phyloP scores from a whole-genome alignment of 208 protist species.

The Trypanosoma cruzi region DNA sequence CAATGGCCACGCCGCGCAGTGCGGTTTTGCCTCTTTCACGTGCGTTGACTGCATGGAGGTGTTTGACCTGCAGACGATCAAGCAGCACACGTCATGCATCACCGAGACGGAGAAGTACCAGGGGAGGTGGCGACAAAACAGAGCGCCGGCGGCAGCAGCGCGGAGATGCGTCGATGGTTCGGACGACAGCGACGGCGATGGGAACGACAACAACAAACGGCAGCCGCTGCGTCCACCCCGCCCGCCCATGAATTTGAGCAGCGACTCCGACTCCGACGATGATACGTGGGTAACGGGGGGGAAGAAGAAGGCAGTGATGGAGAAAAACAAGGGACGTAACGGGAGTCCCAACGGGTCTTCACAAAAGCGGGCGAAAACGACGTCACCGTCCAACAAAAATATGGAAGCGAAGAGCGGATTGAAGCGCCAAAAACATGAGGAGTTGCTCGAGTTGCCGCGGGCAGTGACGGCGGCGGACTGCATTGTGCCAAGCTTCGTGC shows the following conservation, averaged over 20 bases:
- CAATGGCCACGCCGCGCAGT: slow-evolving; percentile 51
- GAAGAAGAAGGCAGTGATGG: slow-evolving; percentile 10
- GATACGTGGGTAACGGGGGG: slow-evolving; percentile 50
- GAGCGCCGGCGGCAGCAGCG: slow-evolving; percentile 11
- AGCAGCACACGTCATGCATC: slow-evolving; percentile 83
- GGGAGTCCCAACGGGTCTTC: not conserved
- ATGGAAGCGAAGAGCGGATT: no score
- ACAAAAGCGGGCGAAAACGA: not conserved
- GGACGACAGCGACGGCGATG: slow-evolving; percentile 27
- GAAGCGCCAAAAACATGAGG: slow-evolving; percentile 1
- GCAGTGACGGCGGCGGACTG: slow-evolving; percentile 29
- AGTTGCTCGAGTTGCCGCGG: slow-evolving; percentile 12
- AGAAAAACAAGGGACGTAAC: not conserved
- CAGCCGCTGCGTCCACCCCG: slow-evolving; percentile 31
- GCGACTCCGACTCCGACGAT: slow-evolving; percentile 44
- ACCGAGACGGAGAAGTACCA: slow-evolving; percentile 89
- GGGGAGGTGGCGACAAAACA: slow-evolving; percentile 72
- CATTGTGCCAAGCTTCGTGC: slow-evolving; percentile 58
- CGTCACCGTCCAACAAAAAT: not conserved
- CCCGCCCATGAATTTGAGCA: slow-evolving; percentile 49
- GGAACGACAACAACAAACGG: not conserved
- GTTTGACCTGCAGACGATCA: slow-evolving; percentile 75
- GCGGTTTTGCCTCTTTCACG: slow-evolving; percentile 60
- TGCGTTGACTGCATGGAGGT: slow-evolving; percentile 92
- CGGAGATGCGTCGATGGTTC: not conserved